Base-by-base conservation (phyloP, 2,329 filamentous ascomycete species). In the Colletotrichum ledebouriae region DNA sequence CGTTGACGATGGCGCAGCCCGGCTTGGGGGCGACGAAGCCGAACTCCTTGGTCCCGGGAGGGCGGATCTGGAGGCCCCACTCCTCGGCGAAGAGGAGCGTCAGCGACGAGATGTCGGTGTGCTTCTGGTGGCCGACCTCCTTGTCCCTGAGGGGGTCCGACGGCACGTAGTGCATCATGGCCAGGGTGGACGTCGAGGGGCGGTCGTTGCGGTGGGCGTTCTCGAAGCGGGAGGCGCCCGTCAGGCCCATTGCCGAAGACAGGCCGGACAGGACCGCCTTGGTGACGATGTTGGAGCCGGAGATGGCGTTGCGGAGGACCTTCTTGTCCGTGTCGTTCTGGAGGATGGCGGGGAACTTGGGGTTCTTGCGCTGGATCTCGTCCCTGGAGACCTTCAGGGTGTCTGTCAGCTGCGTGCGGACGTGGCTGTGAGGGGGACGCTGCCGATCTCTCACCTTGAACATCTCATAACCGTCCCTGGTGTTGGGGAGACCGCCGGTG, bases 1-100 rank as follows among this genome's bases (percentile, higher is more conserved):
- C 84, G 75, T 89, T 85, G 71, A 89, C 80, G 73, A 89, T 81
- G 37, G 86, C 87, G 71, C 79, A 81, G 64, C 85, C 85, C 0
- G 76, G 74, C 72, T 81, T 82, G 58, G 87, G 86, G 65, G 78
- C 82, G 10, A 89, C 84, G 76, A 86, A 88, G 50, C 81, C 81
- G 80, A 86, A 87, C 73, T 83, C 80, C 37, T 79, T 77, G 37
- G 72, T 68, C 11, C 75, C 75, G 2, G 85, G 85, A 0, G 84
- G 83, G 3, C 83, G 83, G 70, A 88, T 81, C 76, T 89, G 86
- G 34, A 89, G 82, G 6, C 86, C 86, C 83, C 84, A 86, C 76
- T 87, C 81, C 76, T 86, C 81, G 73, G 78, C 82, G 80, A 88
- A 87, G 47, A 88, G 81, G 53, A 88, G 76, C 6, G 86, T 87